phyloP scores from a whole-genome alignment of 2,329 filamentous ascomycete genomes.

The Tolypocladium cylindrosporum region DNA sequence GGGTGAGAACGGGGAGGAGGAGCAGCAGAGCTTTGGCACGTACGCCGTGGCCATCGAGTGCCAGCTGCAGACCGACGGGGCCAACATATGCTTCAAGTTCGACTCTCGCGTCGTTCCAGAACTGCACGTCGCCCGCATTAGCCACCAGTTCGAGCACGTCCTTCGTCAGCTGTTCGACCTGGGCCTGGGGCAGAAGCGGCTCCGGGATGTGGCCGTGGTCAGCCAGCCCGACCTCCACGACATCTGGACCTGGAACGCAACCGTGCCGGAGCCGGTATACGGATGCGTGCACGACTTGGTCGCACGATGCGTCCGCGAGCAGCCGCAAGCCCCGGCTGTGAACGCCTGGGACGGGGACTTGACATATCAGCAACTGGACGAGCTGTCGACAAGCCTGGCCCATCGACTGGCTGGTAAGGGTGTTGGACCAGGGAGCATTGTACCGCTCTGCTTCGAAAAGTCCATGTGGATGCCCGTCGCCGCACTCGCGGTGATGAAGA shows the following conservation, averaged over 20 bases:
- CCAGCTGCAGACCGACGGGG: not conserved
- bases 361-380: conserved; percentile 26
- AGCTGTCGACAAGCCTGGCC: conserved; percentile 5
- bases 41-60: conserved; percentile 3
- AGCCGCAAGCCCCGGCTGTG: conserved; percentile 9
- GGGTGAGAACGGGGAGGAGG: not conserved
- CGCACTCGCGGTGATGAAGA: conserved; percentile 11
- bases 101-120: conserved; percentile 4
- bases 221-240: conserved; percentile 8
- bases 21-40: not conserved
- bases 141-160: conserved; percentile 5
- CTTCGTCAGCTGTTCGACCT: conserved; percentile 1
- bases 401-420: conserved; percentile 7
- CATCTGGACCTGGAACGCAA: conserved; percentile 10
- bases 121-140: conserved; percentile 3
- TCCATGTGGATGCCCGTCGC: conserved; percentile 12
- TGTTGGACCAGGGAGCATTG: conserved; percentile 13
- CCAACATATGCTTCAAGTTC: conserved; percentile 2
- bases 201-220: conserved; percentile 3
- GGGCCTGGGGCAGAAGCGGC: not conserved
- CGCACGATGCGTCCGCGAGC: conserved; percentile 3
- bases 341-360: conserved; percentile 19
- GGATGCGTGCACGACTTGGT: conserved; percentile 10
- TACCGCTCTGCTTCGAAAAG: conserved; percentile 14
- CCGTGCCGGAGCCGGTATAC: conserved; percentile 6